These are phyloP conservation scores for Buxus sempervirens DNA, from an alignment of 164 flowering plant species.

Conservation along the genomic window DNA sequence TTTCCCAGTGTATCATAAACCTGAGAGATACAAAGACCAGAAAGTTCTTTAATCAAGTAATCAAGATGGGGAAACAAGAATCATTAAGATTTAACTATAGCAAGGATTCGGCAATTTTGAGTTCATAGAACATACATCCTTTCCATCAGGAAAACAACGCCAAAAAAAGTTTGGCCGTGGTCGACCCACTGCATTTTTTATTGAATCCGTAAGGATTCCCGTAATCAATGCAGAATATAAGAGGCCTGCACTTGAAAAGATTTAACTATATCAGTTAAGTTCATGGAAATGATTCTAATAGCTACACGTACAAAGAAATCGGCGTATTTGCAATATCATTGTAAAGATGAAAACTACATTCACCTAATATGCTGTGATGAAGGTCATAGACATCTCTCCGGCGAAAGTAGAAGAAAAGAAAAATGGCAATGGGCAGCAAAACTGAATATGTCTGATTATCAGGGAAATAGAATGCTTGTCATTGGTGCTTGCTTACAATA, in stretches of 20 bases:
- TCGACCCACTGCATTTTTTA: conserved; percentile 71
- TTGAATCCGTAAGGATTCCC: conserved; percentile 68
- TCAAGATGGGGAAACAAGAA: neutral
- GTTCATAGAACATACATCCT: conserved; percentile 33
- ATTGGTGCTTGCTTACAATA: conserved; percentile 2
- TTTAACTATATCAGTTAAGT: conserved; percentile 4
- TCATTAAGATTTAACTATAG: neutral
- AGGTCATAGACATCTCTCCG: conserved; percentile 81
- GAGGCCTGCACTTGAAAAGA: conserved; percentile 42
- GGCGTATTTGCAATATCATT: neutral
- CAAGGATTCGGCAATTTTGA: neutral
- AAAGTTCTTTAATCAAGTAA: neutral
- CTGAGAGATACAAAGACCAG: conserved; percentile 27
- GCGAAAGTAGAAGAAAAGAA: conserved; percentile 38
- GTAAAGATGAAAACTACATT: conserved; percentile 3
- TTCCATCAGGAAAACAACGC: conserved; percentile 89
- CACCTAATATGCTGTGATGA: conserved; percentile 72
- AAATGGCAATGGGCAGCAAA: conserved; percentile 49
- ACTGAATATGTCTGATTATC: conserved; percentile 39
- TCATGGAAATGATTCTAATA: neutral
- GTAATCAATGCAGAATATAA: conserved; percentile 59
- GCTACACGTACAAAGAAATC: neutral
- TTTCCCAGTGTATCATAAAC: conserved; percentile 48
- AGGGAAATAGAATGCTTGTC: conserved; percentile 4
- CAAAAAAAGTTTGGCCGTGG: conserved; percentile 87